Conservation (phyloP, 306 rosid genomes). For the Heteromeles arbutifolia region DNA sequence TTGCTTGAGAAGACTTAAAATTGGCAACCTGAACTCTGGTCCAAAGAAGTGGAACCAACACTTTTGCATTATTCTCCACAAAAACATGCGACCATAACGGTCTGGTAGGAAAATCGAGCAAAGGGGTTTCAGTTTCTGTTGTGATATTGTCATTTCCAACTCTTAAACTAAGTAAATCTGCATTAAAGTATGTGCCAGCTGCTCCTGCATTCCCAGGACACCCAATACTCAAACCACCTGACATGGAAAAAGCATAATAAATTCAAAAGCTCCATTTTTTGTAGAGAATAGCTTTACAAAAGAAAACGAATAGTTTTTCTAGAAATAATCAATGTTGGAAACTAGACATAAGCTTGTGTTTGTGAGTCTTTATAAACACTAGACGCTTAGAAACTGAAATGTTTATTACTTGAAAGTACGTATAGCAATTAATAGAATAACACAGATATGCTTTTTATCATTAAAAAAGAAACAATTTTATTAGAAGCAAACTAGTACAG, state of each 20-base stretch:
- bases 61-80: conserved; percentile 95
- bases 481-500: no score
- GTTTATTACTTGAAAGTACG: neutral
- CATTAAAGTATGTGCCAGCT: conserved; percentile 94
- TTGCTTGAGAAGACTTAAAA: neutral
- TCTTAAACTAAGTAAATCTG: conserved; percentile 75
- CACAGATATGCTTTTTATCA: neutral
- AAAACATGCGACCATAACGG: conserved; percentile 94
- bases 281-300: neutral
- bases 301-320: neutral
- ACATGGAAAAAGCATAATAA: conserved; percentile 27
- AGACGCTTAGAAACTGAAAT: neutral
- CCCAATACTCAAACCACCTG: conserved; percentile 93
- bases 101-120: conserved; percentile 89
- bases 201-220: conserved; percentile 95
- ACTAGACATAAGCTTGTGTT: neutral
- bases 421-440: neutral
- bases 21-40: conserved; percentile 83
- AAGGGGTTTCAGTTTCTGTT: conserved; percentile 95
- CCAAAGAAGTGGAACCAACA: conserved; percentile 97
- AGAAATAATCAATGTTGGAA: neutral
- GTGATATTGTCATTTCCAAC: conserved; percentile 93
- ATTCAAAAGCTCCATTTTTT: conserved; percentile 9
- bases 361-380: neutral
- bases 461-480: no score